Base-by-base conservation (phyloP, 2,329 filamentous ascomycete species). In the Talaromyces islandicus region DNA sequence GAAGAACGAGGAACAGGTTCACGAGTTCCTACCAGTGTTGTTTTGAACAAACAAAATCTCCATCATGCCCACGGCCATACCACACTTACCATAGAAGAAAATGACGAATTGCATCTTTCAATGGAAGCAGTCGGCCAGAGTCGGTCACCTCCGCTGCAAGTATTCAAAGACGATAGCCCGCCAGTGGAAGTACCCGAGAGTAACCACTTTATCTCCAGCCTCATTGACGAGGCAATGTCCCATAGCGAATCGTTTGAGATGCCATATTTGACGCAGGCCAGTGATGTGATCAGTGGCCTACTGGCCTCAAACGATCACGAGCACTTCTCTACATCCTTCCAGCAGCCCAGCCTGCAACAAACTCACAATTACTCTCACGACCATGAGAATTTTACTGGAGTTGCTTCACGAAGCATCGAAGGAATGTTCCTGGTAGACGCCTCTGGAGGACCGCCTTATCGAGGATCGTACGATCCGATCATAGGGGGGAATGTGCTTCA, bases 121-220 rank as follows among this genome's bases (percentile, higher is more conserved):
- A 59, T 73, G 46, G 66, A 62, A 12, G 66, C 63, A n/a, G 66
- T 71, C 57, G 66, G 67, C 30, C 68, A 69, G 50, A 72, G 68
- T 57, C 62, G 68, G 41, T 65, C 67, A 24, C 63, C 65, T 54
- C 70, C 67, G 4, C 70, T 78, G 59, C 59, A 68, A 7, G 66
- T 80, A 41, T 79, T 76, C 61, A 68, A 70, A 25, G 77, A 79
- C 58, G 64, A 65, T 29, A 57, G 64, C 29, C 35, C 38, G 19
- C 9, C 41, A 24, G 32, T 19, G 30, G 14, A 19, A 51, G 56
- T 57, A 27, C 24, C 51, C 14, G 57, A 58, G 52, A 30, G 25
- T 12, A 52, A 25, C 24, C 43, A 38, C 19, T 32, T 56, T 55
- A 21, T 29, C 29, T 50, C 54, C 10, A 51, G 56, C 21, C 32